Percentiles rank a stretch among this genome's conserved stretches.
These are phyloP conservation scores for Lachancea waltii DNA, from an alignment of 805 yeast genomes.

Conservation along the genomic window DNA sequence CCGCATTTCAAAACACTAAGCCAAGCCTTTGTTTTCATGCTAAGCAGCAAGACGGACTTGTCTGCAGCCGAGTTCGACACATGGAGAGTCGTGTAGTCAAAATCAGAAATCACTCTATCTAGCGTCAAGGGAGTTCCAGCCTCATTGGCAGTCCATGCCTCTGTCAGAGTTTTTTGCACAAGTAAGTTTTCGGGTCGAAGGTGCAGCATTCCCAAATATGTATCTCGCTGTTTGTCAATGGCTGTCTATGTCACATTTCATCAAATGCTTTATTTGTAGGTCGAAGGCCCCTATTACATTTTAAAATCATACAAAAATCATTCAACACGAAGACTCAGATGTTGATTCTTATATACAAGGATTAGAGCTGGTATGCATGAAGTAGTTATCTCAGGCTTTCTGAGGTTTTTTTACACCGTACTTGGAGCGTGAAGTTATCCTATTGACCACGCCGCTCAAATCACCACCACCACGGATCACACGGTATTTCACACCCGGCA, in stretches of 20 bases:
- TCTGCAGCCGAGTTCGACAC: conserved; percentile 67
- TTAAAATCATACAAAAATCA: too few relatives aligned
- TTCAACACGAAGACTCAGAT: too few relatives aligned
- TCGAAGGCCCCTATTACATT: too few relatives aligned
- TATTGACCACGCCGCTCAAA: conserved; percentile 89
- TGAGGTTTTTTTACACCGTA: conserved; percentile 89
- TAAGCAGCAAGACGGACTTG: conserved; percentile 38
- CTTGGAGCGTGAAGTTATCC: conserved; percentile 82
- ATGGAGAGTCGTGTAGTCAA: conserved; percentile 93
- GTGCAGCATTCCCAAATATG: conserved; percentile 54
- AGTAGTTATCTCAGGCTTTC: conserved; percentile 33
- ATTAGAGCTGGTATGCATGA: too few relatives aligned
- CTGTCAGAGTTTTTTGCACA: conserved; percentile 72
- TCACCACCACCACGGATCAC: conserved; percentile 90
- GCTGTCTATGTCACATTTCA: background rate
- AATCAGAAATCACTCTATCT: conserved; percentile 88
- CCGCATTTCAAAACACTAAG: conserved; percentile 20
- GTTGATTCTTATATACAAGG: too few relatives aligned
- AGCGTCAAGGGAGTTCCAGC: conserved; percentile 36
- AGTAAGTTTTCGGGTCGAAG: conserved; percentile 79
- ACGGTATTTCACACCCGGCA: conserved; percentile 97
- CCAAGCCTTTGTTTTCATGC: conserved; percentile 32
- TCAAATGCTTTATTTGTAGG: too few relatives aligned
- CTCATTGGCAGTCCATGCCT: conserved; percentile 34
- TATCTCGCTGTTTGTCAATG: background rate